Percentiles rank a stretch among this genome's conserved stretches.
phyloP scores from a whole-genome alignment of 208 protist genomes.

The Porcisia hertigi region DNA sequence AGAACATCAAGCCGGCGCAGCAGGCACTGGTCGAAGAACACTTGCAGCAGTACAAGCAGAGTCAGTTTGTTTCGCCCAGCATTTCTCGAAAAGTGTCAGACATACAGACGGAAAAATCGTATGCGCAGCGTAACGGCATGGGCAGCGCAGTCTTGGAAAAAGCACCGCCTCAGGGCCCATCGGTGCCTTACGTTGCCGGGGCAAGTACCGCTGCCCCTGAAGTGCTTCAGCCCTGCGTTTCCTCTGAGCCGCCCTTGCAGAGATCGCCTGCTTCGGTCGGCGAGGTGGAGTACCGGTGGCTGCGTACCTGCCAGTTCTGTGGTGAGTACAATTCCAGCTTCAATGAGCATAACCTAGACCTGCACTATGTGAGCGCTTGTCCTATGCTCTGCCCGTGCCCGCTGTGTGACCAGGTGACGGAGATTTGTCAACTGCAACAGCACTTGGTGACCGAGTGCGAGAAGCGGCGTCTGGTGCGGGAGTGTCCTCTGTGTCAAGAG shows the following conservation, averaged over 20 bases:
- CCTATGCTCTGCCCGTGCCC: slow-evolving; percentile 93
- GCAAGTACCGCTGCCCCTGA: slow-evolving; percentile 2
- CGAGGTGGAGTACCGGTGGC: slow-evolving; percentile 32
- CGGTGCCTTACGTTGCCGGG: slow-evolving; percentile 5
- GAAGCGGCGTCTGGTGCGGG: slow-evolving; percentile 56
- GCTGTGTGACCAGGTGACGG: slow-evolving; percentile 91
- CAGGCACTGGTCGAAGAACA: slow-evolving; percentile 75
- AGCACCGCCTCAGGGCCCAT: slow-evolving; percentile 2
- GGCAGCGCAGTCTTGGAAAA: neutral
- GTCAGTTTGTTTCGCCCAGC: slow-evolving; percentile 3
- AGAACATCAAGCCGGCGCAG: slow-evolving; percentile 75
- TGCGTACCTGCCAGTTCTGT: slow-evolving; percentile 89
- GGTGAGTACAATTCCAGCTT: slow-evolving; percentile 72
- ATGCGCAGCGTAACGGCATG: slow-evolving; percentile 14
- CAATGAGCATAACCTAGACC: slow-evolving; percentile 71
- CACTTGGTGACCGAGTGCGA: slow-evolving; percentile 91
- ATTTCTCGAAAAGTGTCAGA: slow-evolving; percentile 6
- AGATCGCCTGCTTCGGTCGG: slow-evolving; percentile 4
- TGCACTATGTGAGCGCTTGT: slow-evolving; percentile 86
- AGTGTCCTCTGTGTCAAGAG: slow-evolving; percentile 91
- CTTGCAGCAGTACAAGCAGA: slow-evolving; percentile 38
- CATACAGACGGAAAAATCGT: slow-evolving; percentile 21
- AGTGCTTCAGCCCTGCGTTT: neutral
- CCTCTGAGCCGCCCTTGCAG: slow-evolving; percentile 5
- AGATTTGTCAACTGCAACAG: slow-evolving; percentile 88